Evolutionary conservation across 257 asterid species (phyloP).

Genomic region (Craterostigma plantagineum): DNA sequence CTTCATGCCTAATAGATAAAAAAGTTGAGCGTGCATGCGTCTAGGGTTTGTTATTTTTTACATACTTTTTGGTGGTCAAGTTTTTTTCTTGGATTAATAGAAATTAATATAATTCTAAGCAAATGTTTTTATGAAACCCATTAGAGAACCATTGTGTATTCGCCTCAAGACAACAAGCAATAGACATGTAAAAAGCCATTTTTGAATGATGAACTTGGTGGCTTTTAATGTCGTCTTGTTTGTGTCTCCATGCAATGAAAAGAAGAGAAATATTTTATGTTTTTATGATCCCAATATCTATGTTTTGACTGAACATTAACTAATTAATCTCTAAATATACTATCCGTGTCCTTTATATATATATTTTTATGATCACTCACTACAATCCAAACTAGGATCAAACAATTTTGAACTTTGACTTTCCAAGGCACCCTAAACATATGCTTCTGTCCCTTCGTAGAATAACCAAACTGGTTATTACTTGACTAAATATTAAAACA

Average conservation of each 20-base stretch:
- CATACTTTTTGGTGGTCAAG: constrained; percentile 4
- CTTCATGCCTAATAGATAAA: constrained; percentile 4
- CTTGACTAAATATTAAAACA: too few relatives aligned
- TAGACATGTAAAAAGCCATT: constrained; percentile 27
- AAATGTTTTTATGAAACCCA: constrained; percentile 14
- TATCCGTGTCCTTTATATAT: constrained; percentile 23
- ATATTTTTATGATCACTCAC: constrained; percentile 20
- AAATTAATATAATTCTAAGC: constrained; percentile 4
- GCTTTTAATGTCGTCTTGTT: constrained; percentile 31
- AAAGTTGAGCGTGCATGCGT: constrained; percentile 23
- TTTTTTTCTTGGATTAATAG: constrained; percentile 21
- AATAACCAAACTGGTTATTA: too few relatives aligned
- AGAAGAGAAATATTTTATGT: constrained; percentile 14
- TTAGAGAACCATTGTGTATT: constrained; percentile 9
- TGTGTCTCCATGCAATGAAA: constrained; percentile 33
- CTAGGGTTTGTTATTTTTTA: constrained; percentile 18
- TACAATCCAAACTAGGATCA: constrained; percentile 54
- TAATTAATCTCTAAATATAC: constrained; percentile 25
- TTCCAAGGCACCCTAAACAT: constrained; percentile 15
- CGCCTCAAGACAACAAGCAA: constrained; percentile 20
- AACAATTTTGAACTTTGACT: constrained; percentile 62
- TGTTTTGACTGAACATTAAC: constrained; percentile 29
- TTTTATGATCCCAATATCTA: constrained; percentile 3
- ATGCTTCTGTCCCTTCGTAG: neutral
- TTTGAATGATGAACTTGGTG: constrained; percentile 31